Evolutionary conservation across 192 early-diverging fungal genomes (phyloP).

Genomic region (Dispira parvispora): DNA sequence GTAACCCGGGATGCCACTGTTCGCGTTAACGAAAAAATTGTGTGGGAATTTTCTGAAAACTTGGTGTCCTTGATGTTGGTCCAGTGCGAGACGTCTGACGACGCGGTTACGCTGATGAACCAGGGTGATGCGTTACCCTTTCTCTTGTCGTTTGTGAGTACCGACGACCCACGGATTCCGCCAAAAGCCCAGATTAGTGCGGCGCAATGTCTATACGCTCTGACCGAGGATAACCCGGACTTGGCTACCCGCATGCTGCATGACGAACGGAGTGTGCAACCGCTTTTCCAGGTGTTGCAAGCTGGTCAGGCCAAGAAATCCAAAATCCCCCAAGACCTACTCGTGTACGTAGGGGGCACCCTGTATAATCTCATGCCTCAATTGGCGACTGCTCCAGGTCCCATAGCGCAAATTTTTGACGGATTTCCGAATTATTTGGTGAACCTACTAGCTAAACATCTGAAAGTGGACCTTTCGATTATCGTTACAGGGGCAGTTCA

Average conservation of each 20-base stretch:
- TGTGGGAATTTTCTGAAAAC: slow-evolving; percentile 28
- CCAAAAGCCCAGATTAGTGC: slow-evolving; percentile 23
- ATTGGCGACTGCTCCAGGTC: slow-evolving; percentile 9
- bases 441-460: not conserved
- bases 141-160: slow-evolving; percentile 48
- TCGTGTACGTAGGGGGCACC: slow-evolving; percentile 48
- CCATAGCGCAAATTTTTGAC: slow-evolving; percentile 15
- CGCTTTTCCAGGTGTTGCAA: slow-evolving; percentile 30
- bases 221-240: slow-evolving; percentile 60
- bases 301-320: slow-evolving; percentile 13
- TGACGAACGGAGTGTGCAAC: slow-evolving; percentile 33
- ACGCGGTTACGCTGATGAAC: slow-evolving; percentile 47
- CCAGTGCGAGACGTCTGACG: slow-evolving; percentile 51
- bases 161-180: slow-evolving; percentile 20
- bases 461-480: slow-evolving; percentile 15
- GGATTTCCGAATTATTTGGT: slow-evolving; percentile 22
- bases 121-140: slow-evolving; percentile 39
- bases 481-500: not conserved
- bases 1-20: slow-evolving; percentile 10
- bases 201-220: slow-evolving; percentile 64
- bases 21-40: slow-evolving; percentile 14
- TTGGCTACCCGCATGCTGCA: slow-evolving; percentile 35
- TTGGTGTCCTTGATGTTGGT: slow-evolving; percentile 24
- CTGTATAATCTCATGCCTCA: slow-evolving; percentile 27
- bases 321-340: slow-evolving; percentile 45